Percentiles rank a stretch among this genome's conserved stretches.
Evolutionary conservation across 768 basidiomycete species (phyloP).

Genomic region (Phylloporus sp.): DNA sequence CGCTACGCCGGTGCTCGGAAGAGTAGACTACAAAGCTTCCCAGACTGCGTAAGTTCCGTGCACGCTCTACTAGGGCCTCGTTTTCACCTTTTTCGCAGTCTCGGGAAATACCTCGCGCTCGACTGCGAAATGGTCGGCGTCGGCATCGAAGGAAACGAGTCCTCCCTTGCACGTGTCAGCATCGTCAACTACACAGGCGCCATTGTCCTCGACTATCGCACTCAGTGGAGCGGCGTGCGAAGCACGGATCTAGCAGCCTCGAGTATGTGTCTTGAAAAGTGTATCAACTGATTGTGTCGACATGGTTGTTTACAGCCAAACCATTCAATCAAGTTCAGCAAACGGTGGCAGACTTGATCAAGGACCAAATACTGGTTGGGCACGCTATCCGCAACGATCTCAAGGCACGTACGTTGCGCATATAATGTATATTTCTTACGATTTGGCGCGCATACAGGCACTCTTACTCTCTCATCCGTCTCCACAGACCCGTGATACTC

Average conservation of each 20-base stretch:
- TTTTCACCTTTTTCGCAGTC: conserved; percentile 33
- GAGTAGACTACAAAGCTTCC: conserved; percentile 34
- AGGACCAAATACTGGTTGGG: conserved; percentile 78
- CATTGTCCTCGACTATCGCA: conserved; percentile 82
- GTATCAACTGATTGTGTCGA: background rate
- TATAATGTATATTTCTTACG: background rate
- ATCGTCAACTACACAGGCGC: conserved; percentile 86
- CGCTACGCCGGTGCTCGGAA: conserved; percentile 50
- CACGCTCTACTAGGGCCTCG: no score
- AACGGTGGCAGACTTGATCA: conserved; percentile 66
- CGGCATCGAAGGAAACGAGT: conserved; percentile 12
- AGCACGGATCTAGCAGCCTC: conserved; percentile 67
- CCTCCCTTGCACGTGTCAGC: conserved; percentile 13
- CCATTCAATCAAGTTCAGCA: conserved; percentile 77
- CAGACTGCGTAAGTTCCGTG: conserved; percentile 42
- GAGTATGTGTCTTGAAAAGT: conserved; percentile 26
- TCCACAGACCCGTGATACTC: conserved; percentile 63
- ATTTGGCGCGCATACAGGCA: conserved; percentile 30
- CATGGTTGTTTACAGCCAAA: conserved; percentile 49
- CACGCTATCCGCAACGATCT: conserved; percentile 92
- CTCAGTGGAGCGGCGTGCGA: conserved; percentile 82
- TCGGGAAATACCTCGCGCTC: conserved; percentile 73
- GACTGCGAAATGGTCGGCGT: conserved; percentile 59
- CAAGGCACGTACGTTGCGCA: conserved; percentile 39
- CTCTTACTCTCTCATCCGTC: conserved; percentile 70